Conservation (phyloP, 306 rosid genomes). For the Cajanus cajan region DNA sequence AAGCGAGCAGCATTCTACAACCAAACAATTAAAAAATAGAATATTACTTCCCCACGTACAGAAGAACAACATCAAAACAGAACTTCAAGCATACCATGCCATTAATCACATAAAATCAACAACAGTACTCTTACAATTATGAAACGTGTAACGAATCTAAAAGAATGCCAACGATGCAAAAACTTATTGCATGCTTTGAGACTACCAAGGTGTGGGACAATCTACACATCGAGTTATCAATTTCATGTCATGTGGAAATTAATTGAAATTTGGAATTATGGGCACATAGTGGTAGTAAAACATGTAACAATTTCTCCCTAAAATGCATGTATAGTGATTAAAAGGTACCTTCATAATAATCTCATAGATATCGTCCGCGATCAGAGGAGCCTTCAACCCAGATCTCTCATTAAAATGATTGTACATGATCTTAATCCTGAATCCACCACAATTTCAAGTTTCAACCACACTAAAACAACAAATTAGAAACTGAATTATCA, state of each 20-base stretch:
- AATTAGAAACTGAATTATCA: neutral
- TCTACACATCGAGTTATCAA: neutral
- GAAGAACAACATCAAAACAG: neutral
- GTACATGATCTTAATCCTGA: constrained; percentile 69
- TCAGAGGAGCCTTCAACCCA: constrained; percentile 63
- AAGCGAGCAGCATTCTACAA: constrained; percentile 78
- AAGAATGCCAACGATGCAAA: neutral
- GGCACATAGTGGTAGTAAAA: neutral
- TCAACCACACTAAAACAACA: neutral
- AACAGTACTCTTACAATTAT: neutral
- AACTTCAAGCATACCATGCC: neutral
- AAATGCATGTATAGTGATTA: neutral
- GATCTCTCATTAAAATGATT: constrained; percentile 60
- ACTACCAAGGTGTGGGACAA: neutral
- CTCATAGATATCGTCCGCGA: constrained; percentile 79
- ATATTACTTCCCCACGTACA: neutral
- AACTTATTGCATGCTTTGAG: neutral
- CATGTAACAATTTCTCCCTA: neutral
- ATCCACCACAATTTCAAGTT: neutral
- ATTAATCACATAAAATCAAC: neutral
- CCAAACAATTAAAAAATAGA: neutral
- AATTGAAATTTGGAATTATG: neutral
- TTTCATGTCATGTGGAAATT: neutral
- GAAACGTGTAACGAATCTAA: neutral
- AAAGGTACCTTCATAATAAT: constrained; percentile 50